Percentiles rank a stretch among this genome's conserved stretches.
Evolutionary conservation across 2,329 filamentous ascomycete genomes (phyloP).

Genomic region (Pseudogymnoascus destructans): DNA sequence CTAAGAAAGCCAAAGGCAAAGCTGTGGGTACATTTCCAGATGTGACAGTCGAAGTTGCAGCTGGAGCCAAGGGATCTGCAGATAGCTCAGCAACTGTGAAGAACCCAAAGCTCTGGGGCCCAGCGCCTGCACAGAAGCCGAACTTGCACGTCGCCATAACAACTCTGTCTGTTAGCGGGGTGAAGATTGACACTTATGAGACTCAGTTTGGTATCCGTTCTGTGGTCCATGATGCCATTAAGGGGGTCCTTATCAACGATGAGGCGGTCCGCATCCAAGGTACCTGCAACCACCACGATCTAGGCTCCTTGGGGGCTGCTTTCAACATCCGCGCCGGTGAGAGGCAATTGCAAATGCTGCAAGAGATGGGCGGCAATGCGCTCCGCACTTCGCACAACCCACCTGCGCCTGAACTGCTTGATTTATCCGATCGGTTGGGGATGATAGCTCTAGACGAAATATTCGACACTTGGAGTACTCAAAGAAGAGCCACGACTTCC

Average conservation of each 20-base stretch:
- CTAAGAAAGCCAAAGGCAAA: slow-evolving; percentile 21
- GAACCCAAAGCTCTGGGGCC: slow-evolving; percentile 36
- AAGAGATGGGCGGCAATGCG: slow-evolving; percentile 37
- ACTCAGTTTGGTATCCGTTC: slow-evolving; percentile 38
- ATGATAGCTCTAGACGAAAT: slow-evolving; percentile 41
- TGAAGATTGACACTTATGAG: slow-evolving; percentile 32
- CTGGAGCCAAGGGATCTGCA: slow-evolving; percentile 25
- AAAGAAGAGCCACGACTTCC: slow-evolving; percentile 36
- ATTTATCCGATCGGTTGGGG: slow-evolving; percentile 36
- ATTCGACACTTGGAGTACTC: slow-evolving; percentile 38
- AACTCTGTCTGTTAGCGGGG: slow-evolving; percentile 22
- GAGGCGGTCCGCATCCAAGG: slow-evolving; percentile 33
- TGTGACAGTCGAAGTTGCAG: slow-evolving; percentile 23
- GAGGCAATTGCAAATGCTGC: slow-evolving; percentile 37
- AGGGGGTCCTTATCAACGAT: slow-evolving; percentile 36
- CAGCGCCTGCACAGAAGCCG: slow-evolving; percentile 32
- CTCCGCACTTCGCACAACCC: slow-evolving; percentile 41
- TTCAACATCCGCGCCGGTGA: slow-evolving; percentile 37
- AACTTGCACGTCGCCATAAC: slow-evolving; percentile 37
- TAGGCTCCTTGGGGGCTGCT: slow-evolving; percentile 36
- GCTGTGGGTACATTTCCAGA: slow-evolving; percentile 28
- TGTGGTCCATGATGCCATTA: slow-evolving; percentile 29
- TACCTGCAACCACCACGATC: slow-evolving; percentile 38
- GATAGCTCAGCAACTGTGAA: slow-evolving; percentile 23
- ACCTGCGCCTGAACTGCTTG: slow-evolving; percentile 36